Evolutionary conservation across 2,329 filamentous ascomycete species (phyloP).

Genomic region (Escovopsis sp.): DNA sequence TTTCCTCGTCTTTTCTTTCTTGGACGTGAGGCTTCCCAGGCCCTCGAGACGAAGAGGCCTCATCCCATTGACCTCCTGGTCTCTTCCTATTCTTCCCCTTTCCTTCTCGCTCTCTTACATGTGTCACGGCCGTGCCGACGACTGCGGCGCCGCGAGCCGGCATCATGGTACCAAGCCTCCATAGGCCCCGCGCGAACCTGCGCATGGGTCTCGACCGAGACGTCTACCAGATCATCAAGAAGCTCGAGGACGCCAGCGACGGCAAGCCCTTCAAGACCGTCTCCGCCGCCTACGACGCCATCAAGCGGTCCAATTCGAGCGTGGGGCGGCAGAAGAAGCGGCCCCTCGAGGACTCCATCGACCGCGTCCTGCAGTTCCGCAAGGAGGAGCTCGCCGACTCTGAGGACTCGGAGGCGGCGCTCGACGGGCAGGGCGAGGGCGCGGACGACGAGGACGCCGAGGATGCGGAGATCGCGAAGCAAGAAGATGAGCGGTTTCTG

Average conservation of each 20-base stretch:
- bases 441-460: constrained; percentile 14
- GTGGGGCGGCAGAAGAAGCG: constrained; percentile 70
- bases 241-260: constrained; percentile 52
- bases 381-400: constrained; percentile 46
- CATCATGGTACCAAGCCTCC: constrained; percentile 5
- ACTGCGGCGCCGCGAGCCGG: constrained; percentile 1
- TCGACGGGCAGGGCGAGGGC: too few relatives aligned
- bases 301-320: constrained; percentile 76
- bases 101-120: too few relatives aligned
- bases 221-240: constrained; percentile 66
- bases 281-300: constrained; percentile 55
- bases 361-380: constrained; percentile 61
- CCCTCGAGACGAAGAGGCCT: too few relatives aligned
- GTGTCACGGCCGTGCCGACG: background rate
- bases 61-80: too few relatives aligned
- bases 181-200: constrained; percentile 8
- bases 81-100: too few relatives aligned
- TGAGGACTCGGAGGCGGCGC: constrained; percentile 33
- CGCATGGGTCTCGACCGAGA: constrained; percentile 42
- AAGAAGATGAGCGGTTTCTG: constrained; percentile 21
- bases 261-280: constrained; percentile 34
- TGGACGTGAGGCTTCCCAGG: too few relatives aligned
- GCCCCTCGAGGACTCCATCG: constrained; percentile 69
- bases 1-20: too few relatives aligned
- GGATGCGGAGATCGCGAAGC: constrained; percentile 19